Evolutionary conservation across 192 early-diverging fungal species (phyloP).

Genomic region (Allomyces macrogynus): DNA sequence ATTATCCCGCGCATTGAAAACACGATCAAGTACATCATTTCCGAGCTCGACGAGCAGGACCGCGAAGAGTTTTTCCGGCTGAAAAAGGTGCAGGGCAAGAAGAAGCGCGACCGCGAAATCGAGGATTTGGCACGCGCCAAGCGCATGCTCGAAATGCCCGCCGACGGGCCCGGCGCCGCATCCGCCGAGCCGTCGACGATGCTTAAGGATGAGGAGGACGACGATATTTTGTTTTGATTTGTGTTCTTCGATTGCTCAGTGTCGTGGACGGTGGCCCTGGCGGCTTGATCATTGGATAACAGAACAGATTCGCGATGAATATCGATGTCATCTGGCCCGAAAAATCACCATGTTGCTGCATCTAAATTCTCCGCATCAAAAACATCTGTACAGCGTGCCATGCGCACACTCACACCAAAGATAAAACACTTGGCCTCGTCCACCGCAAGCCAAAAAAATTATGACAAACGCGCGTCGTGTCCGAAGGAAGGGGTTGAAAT

Average conservation of each 20-base stretch:
- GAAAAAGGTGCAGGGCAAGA: constrained; percentile 97
- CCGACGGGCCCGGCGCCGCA: neutral
- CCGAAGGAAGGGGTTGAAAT: too few relatives aligned
- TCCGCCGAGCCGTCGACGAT: constrained; percentile 12
- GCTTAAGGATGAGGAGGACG: constrained; percentile 22
- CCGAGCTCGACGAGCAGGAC: constrained; percentile 95
- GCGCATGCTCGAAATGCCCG: constrained; percentile 3
- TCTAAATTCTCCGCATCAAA: too few relatives aligned
- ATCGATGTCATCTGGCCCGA: too few relatives aligned
- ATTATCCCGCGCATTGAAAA: constrained; percentile 98
- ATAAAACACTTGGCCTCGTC: too few relatives aligned
- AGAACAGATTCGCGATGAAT: too few relatives aligned
- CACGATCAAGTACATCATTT: constrained; percentile 88
- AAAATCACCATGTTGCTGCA: too few relatives aligned
- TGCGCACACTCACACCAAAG: too few relatives aligned
- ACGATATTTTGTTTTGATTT: constrained; percentile 35
- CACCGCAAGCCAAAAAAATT: too few relatives aligned
- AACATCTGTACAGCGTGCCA: too few relatives aligned
- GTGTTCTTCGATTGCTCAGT: neutral
- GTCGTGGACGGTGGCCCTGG: too few relatives aligned
- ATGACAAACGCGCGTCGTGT: too few relatives aligned
- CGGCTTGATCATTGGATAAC: too few relatives aligned
- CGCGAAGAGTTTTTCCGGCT: constrained; percentile 97
- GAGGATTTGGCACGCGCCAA: constrained; percentile 27
- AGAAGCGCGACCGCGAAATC: constrained; percentile 64